A percentile compares a stretch with the other conserved stretches of the same genome.
Conservation (phyloP, 108 stramenopile genomes). For the Phaeodactylum tricornutum region DNA sequence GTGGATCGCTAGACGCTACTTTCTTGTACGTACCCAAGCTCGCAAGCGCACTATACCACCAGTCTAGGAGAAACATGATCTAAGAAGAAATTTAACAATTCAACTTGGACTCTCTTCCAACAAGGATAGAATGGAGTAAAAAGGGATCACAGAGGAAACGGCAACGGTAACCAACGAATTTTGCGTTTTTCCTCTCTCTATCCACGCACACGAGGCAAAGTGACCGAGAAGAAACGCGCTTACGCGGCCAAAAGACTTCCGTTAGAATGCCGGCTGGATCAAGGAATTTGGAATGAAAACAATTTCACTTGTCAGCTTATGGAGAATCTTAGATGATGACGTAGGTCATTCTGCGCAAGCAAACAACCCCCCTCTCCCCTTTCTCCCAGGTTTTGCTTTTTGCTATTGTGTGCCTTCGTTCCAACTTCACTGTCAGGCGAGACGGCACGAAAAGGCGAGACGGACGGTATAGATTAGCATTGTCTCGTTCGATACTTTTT, state of each 20-base stretch:
- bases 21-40: conserved; percentile 44
- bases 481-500: conserved; percentile 66
- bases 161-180: too few species aligned
- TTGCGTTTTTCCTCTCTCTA: too few species aligned
- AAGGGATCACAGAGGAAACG: too few species aligned
- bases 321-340: too few species aligned
- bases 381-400: conserved; percentile 4
- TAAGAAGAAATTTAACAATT: conserved; percentile 9
- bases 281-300: too few species aligned
- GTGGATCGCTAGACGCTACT: too few species aligned
- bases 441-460: conserved; percentile 56
- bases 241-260: too few species aligned
- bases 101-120: conserved; percentile 35
- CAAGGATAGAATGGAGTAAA: too few species aligned
- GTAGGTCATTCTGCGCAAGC: conserved; percentile 13
- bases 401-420: conserved; percentile 63
- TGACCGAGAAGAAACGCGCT: too few species aligned
- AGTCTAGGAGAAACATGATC: conserved; percentile 68
- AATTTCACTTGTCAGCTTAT: too few species aligned
- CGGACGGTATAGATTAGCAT: conserved; percentile 68
- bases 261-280: too few species aligned
- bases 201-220: too few species aligned
- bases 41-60: conserved; percentile 86
- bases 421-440: conserved; percentile 14
- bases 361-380: conserved; percentile 7